Percentiles rank a stretch among this genome's conserved stretches.
Evolutionary conservation across 2,329 filamentous ascomycete genomes (phyloP).

Genomic region (Ophiostoma fasciatum): DNA sequence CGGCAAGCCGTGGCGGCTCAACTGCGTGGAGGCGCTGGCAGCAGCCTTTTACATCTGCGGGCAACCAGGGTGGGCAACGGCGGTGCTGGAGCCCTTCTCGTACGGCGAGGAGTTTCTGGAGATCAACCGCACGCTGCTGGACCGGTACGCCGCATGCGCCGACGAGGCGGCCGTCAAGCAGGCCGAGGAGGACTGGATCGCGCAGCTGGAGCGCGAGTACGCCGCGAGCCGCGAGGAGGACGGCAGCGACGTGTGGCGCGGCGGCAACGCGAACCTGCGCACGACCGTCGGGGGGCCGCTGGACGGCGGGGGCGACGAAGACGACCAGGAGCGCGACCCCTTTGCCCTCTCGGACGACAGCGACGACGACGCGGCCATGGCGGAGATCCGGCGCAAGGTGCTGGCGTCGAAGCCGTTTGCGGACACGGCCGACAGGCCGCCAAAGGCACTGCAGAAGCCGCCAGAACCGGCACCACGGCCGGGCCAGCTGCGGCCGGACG

Average conservation of each 20-base stretch:
- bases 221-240: conserved; percentile 54
- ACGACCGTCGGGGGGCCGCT: no score
- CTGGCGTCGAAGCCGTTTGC: conserved; percentile 81
- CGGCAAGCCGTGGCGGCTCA: conserved; percentile 84
- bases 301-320: conserved; percentile 25
- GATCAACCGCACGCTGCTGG: conserved; percentile 74
- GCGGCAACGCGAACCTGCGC: conserved; percentile 70
- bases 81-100: conserved; percentile 68
- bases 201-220: conserved; percentile 80
- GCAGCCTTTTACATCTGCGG: conserved; percentile 91
- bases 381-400: conserved; percentile 78
- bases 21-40: conserved; percentile 89
- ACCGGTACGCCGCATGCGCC: conserved; percentile 69
- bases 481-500: conserved; percentile 41
- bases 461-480: conserved; percentile 49
- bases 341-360: conserved; percentile 66
- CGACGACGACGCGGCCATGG: conserved; percentile 66
- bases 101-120: conserved; percentile 82
- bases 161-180: conserved; percentile 73
- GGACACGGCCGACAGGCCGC: conserved; percentile 32
- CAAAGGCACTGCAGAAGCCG: no score
- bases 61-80: conserved; percentile 76
- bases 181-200: conserved; percentile 77
- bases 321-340: conserved; percentile 42
- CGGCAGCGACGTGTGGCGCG: conserved; percentile 70